These are phyloP conservation scores for Chloropicon primus DNA, from an alignment of 139 green algal species.

Conservation along the genomic window DNA sequence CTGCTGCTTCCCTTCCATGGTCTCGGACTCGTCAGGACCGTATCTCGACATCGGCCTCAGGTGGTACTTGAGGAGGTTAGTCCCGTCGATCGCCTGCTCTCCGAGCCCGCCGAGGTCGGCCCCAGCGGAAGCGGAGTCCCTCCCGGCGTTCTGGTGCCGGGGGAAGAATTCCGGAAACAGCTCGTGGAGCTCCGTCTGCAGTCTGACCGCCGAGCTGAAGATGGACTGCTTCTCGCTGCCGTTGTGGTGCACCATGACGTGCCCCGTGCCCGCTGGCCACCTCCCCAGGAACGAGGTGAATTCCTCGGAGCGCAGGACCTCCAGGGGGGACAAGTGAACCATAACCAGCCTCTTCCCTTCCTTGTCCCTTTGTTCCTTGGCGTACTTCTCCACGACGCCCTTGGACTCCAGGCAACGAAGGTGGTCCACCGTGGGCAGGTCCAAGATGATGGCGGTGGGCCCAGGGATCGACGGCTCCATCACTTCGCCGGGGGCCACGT, in stretches of 20 bases:
- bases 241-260: constrained; percentile 9
- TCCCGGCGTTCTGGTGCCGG: neutral
- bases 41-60: constrained; percentile 28
- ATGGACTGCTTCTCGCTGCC: constrained; percentile 3
- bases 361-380: neutral
- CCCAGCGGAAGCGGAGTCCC: too few relatives aligned
- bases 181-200: constrained; percentile 53
- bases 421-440: constrained; percentile 47
- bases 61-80: constrained; percentile 26
- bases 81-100: constrained; percentile 11
- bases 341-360: constrained; percentile 23
- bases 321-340: constrained; percentile 41
- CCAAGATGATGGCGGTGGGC: constrained; percentile 62
- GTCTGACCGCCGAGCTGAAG: constrained; percentile 14
- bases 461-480: constrained; percentile 51
- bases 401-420: constrained; percentile 8
- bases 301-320: constrained; percentile 22
- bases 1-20: neutral
- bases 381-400: constrained; percentile 4
- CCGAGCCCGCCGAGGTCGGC: too few relatives aligned
- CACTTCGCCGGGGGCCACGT: constrained; percentile 31
- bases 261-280: neutral
- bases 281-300: constrained; percentile 15
- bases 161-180: constrained; percentile 56
- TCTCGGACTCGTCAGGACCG: constrained; percentile 27